A percentile compares a stretch with the other conserved stretches of the same genome.
These are phyloP conservation scores for Aspergillus hancockii DNA, from an alignment of 495 filamentous ascomycete genomes.

Conservation along the genomic window DNA sequence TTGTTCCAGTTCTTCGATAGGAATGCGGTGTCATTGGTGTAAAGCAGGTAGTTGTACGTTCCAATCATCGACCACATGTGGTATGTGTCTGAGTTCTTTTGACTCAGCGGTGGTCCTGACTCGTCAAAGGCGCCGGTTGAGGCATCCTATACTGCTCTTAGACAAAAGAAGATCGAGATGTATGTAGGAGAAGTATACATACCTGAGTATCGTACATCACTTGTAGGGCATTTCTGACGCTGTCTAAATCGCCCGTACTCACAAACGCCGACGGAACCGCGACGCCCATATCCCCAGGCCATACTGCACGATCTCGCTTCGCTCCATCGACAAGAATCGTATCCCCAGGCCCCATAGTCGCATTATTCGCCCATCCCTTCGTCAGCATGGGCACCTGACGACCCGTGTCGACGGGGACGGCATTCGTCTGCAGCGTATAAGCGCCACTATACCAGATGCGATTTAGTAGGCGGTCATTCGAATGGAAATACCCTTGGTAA, in stretches of 20 bases:
- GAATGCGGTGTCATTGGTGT: slow-evolving; percentile 55
- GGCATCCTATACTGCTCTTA: slow-evolving; percentile 17
- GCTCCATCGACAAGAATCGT: slow-evolving; percentile 59
- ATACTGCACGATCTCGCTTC: slow-evolving; percentile 60
- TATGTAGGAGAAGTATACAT: slow-evolving; percentile 23
- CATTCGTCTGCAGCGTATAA: slow-evolving; percentile 62
- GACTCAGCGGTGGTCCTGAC: slow-evolving; percentile 58
- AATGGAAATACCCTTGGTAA: slow-evolving; percentile 66
- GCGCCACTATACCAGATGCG: slow-evolving; percentile 66
- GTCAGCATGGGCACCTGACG: slow-evolving; percentile 51
- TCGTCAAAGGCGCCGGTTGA: slow-evolving; percentile 53
- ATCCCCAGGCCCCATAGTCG: slow-evolving; percentile 52
- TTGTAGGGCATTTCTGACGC: slow-evolving; percentile 61
- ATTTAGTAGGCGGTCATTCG: slow-evolving; percentile 60
- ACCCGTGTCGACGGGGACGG: slow-evolving; percentile 55
- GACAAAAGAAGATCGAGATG: background rate
- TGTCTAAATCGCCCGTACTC: slow-evolving; percentile 59
- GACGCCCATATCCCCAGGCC: slow-evolving; percentile 64
- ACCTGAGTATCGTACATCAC: slow-evolving; percentile 62
- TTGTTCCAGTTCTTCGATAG: slow-evolving; percentile 49
- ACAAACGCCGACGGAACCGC: slow-evolving; percentile 58
- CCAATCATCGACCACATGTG: slow-evolving; percentile 66
- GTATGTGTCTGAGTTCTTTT: slow-evolving; percentile 60
- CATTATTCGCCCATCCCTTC: slow-evolving; percentile 58
- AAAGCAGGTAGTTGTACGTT: slow-evolving; percentile 63